Conservation (phyloP, 306 rosid genomes). For the Dalbergia cochinchinensis region DNA sequence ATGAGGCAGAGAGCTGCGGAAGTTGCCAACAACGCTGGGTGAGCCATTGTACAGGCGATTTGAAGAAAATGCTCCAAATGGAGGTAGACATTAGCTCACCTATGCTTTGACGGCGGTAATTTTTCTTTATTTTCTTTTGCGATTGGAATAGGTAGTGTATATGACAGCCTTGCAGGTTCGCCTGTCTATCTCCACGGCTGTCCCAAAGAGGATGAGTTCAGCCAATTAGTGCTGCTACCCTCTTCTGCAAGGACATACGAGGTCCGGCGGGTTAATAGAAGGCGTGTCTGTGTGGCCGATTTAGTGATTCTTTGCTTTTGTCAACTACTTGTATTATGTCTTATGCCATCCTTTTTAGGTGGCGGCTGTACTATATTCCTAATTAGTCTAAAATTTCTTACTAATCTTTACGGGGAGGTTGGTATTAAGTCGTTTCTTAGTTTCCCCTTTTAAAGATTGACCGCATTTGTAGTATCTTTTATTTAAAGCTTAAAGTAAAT, state of each 20-base stretch:
- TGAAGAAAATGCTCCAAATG: conserved; percentile 43
- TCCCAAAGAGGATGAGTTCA: conserved; percentile 43
- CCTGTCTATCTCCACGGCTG: conserved; percentile 38
- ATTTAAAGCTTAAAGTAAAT: conserved; percentile 54
- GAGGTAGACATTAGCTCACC: conserved; percentile 45
- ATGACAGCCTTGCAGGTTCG: conserved; percentile 53
- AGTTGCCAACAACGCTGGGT: conserved; percentile 79
- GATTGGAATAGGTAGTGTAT: conserved; percentile 54
- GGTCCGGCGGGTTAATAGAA: conserved; percentile 45
- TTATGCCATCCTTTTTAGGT: conserved; percentile 50
- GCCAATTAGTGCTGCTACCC: conserved; percentile 46
- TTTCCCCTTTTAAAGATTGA: conserved; percentile 40
- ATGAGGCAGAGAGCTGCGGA: conserved; percentile 99
- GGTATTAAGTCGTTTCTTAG: conserved; percentile 36
- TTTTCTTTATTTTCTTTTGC: conserved; percentile 9
- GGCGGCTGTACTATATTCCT: conserved; percentile 69
- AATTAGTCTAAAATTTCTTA: conserved; percentile 50
- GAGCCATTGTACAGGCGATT: conserved; percentile 50
- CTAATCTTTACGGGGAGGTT: conserved; percentile 56
- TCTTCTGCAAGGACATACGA: conserved; percentile 57
- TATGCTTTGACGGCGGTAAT: conserved; percentile 45
- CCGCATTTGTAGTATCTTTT: conserved; percentile 57
- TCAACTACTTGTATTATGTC: conserved; percentile 51
- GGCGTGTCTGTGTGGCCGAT: conserved; percentile 46
- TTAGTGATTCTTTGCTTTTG: conserved; percentile 73